A percentile compares a stretch with the other conserved stretches of the same genome.
These are phyloP conservation scores for Teunomyces funiuensis DNA, from an alignment of 805 yeast genomes.

Conservation along the genomic window DNA sequence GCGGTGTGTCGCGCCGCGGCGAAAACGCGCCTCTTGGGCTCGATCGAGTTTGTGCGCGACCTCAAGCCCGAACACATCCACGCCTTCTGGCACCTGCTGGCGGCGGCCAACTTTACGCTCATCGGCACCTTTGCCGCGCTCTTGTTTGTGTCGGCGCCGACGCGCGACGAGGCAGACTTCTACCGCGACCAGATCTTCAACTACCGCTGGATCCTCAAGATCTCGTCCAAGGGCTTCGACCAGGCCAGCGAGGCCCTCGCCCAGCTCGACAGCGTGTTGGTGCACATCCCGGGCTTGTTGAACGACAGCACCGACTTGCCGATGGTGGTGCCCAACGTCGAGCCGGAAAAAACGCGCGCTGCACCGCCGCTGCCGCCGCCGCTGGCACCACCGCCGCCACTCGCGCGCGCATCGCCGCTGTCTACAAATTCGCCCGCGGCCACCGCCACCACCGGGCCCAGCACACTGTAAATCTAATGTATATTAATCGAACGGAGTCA, in stretches of 20 bases:
- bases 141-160: conserved; percentile 59
- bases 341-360: too few relatives aligned
- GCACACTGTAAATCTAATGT: too few relatives aligned
- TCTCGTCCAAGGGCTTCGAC: conserved; percentile 72
- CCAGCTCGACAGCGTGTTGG: conserved; percentile 67
- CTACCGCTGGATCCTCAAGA: conserved; percentile 74
- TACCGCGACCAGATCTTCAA: conserved; percentile 70
- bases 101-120: conserved; percentile 73
- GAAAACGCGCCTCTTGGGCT: conserved; percentile 73
- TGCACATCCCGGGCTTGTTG: conserved; percentile 71
- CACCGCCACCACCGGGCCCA: not conserved
- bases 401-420: too few relatives aligned
- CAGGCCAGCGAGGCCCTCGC: conserved; percentile 75
- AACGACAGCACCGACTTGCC: conserved; percentile 40
- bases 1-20: conserved; percentile 84
- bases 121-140: conserved; percentile 89
- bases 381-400: too few relatives aligned
- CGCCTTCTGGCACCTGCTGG: conserved; percentile 86
- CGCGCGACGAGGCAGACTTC: conserved; percentile 58
- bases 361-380: too few relatives aligned
- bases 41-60: conserved; percentile 74
- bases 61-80: conserved; percentile 80
- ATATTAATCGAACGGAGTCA: conserved; percentile 86
- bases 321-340: conserved; percentile 35
- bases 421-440: too few relatives aligned